These are phyloP conservation scores for Colletotrichum cuscutae DNA, from an alignment of 2,329 filamentous ascomycete genomes.

Conservation along the genomic window DNA sequence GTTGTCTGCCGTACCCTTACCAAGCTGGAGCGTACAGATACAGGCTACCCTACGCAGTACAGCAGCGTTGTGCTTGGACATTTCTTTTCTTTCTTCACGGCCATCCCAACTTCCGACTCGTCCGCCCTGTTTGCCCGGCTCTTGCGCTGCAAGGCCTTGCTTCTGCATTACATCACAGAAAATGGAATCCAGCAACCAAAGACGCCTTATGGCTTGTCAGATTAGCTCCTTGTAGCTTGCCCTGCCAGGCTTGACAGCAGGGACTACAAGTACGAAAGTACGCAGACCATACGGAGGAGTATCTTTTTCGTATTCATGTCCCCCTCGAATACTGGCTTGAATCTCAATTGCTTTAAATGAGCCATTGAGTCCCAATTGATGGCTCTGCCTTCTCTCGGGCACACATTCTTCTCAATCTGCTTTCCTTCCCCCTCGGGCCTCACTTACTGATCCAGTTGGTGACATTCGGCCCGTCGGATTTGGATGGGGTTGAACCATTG, in stretches of 20 bases:
- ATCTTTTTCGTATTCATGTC: neutral
- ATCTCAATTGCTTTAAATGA: neutral
- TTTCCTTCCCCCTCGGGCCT: neutral
- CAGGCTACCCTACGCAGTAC: neutral
- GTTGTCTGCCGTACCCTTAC: neutral
- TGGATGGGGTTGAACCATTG: neutral
- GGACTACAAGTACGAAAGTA: neutral
- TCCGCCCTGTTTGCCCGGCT: constrained; percentile 27
- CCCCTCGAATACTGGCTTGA: neutral
- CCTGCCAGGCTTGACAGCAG: neutral
- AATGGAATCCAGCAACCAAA: neutral
- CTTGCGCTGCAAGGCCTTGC: constrained; percentile 19
- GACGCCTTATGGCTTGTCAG: constrained; percentile 6
- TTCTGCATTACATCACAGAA: constrained; percentile 28
- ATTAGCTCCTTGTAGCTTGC: constrained; percentile 8
- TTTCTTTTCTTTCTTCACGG: constrained; percentile 18
- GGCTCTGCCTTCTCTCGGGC: neutral
- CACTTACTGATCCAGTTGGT: neutral
- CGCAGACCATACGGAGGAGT: neutral
- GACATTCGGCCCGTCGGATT: constrained; percentile 23
- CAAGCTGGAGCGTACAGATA: neutral
- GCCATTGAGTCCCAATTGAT: neutral
- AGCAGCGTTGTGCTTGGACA: neutral
- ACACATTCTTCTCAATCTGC: neutral
- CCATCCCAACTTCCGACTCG: constrained; percentile 12